Evolutionary conservation across 1,284 basidiomycete species (phyloP), one percentile per base, ranked within the genome.

Genomic region (Cutaneotrichosporon cutaneum): DNA sequence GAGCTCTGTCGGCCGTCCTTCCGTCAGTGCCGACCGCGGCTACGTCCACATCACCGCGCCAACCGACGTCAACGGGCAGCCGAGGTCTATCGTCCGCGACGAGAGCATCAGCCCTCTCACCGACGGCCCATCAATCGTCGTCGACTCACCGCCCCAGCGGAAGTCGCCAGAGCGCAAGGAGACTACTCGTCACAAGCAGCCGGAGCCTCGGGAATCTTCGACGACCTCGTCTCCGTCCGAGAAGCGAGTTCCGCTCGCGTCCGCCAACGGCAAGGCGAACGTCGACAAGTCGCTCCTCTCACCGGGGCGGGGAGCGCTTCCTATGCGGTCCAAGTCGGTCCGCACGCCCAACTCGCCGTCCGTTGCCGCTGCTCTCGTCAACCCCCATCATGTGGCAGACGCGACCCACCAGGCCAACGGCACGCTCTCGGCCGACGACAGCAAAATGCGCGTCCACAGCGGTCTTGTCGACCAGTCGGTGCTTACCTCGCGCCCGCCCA

Each of bases 391-490:
- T 1, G 42, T 51, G 3, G 47, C 30, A 9, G 47, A 30, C 33
- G 16, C 42, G 51, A 21, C 10, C 21, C 27, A n/a, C 24, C 11
- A 55, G 24, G 53, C n/a, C 36, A 30, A 26, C 30, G 22, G 36
- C 11, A 11, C 58, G 36, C 44, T 58, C 4, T 48, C 64, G 13
- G 52, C 77, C 59, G 77, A 81, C 62, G 87, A 86, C 65, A 83
- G 83, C 39, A 86, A 85, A 59, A 81, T 98, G 57, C 87, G 91
- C 16, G 85, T 90, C 47, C 95, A 98, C 74, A 89, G 91, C 67
- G 94, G 95, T 68, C 88, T 94, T 1, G 90, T 99, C 30, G 95
- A 98, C 78, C 90, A 92, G 73, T 88, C 88, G 24, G 95, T 89
- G 44, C 86, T 98, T 66, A 96, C 94, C 10, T 91, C 89, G 8